phyloP scores from a whole-genome alignment of 495 filamentous ascomycete species.

The Penicillium macrosclerotiorum region DNA sequence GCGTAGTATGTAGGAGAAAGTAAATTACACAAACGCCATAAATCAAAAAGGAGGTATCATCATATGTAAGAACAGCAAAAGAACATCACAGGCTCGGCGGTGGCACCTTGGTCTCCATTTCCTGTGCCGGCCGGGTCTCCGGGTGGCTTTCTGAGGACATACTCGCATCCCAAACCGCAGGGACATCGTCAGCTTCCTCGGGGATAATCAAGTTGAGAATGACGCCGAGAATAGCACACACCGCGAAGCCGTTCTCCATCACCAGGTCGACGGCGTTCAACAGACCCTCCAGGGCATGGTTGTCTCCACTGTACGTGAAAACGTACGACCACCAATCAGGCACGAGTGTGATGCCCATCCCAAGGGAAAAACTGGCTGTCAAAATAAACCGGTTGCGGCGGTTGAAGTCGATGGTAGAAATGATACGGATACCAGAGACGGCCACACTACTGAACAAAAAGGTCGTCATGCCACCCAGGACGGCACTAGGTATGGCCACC shows the following conservation, averaged over 20 bases:
- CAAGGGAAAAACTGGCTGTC: conserved; percentile 72
- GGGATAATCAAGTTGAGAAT: conserved; percentile 71
- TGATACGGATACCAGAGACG: conserved; percentile 83
- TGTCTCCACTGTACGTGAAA: conserved; percentile 71
- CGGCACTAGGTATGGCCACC: conserved; percentile 75
- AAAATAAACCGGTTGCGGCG: conserved; percentile 87
- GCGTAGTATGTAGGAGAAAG: too few species aligned
- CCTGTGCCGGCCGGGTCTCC: too few species aligned
- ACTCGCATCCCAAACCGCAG: conserved; percentile 23
- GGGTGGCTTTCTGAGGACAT: conserved; percentile 13
- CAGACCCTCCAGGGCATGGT: conserved; percentile 71
- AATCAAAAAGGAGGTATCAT: too few species aligned
- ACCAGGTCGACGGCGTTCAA: conserved; percentile 79
- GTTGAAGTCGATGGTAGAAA: conserved; percentile 73
- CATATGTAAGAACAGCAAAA: too few species aligned
- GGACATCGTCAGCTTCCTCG: conserved; percentile 67
- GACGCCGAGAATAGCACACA: conserved; percentile 69
- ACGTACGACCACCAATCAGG: conserved; percentile 74
- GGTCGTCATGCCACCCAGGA: conserved; percentile 90
- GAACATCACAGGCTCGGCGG: too few species aligned
- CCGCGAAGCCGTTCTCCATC: conserved; percentile 65
- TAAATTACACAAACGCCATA: too few species aligned
- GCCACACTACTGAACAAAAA: conserved; percentile 86
- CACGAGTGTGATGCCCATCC: conserved; percentile 79
- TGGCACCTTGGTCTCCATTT: too few species aligned